Percentiles rank a stretch among this genome's conserved stretches.
Evolutionary conservation across 345 rosid species (phyloP).

Genomic region (Corymbia maculata): DNA sequence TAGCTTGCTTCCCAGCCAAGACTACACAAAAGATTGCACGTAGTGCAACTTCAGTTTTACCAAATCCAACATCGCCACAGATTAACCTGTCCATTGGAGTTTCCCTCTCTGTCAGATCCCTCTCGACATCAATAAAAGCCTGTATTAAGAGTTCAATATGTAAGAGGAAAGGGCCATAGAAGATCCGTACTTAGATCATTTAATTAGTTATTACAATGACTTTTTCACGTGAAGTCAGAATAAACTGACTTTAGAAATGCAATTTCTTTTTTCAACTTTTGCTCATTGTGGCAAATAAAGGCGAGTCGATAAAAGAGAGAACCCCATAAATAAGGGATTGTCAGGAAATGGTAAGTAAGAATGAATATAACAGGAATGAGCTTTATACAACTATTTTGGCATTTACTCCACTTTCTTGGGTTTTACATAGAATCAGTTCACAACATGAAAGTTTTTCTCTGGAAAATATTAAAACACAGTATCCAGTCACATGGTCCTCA

Average conservation of each 20-base stretch:
- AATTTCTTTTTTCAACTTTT: background rate
- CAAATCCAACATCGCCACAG: slow-evolving; percentile 98
- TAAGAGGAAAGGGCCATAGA: slow-evolving; percentile 1
- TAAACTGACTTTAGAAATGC: background rate
- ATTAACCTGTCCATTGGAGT: slow-evolving; percentile 97
- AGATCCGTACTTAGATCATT: background rate
- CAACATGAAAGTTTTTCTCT: background rate
- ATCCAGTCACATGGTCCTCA: background rate
- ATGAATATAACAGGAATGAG: background rate
- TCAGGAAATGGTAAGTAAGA: background rate
- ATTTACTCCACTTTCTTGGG: background rate
- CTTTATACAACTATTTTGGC: background rate
- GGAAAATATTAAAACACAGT: background rate
- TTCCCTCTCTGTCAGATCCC: slow-evolving; percentile 81
- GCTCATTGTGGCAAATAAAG: background rate
- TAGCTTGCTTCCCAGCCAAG: slow-evolving; percentile 90
- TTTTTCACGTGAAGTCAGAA: background rate
- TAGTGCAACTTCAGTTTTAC: slow-evolving; percentile 94
- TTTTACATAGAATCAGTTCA: background rate
- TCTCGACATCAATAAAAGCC: slow-evolving; percentile 93
- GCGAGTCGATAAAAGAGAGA: background rate
- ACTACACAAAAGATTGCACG: slow-evolving; percentile 86
- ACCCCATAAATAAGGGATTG: background rate
- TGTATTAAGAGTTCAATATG: slow-evolving; percentile 22
- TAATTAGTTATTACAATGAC: background rate